Evolutionary conservation across 257 asterid genomes (phyloP), one percentile per base, ranked within the genome.

Genomic region (Gentiana straminea): DNA sequence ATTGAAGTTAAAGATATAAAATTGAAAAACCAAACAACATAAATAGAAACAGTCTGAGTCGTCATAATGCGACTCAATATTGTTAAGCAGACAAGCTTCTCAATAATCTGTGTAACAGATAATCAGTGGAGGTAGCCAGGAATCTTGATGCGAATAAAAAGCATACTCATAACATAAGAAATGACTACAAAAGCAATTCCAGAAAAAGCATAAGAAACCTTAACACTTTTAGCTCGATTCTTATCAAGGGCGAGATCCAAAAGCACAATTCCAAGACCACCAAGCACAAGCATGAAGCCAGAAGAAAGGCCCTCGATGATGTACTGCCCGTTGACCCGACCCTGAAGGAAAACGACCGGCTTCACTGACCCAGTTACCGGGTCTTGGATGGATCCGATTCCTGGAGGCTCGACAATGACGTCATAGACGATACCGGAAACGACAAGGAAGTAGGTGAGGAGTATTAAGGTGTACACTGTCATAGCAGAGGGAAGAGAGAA

Each of bases 281-380:
- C 97, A 7, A 91, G 84, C 59, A 91, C 86, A 63, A 91, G 85
- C 95, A 91, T 91, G 77, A 91, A 91, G 11, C 98, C 98, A 4
- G 95, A 87, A 1, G 95, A 83, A 10, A 87, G 72, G 0, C 98
- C 97, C 59, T 91, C 97, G 37, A 91, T 91, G 61, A 87, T 91
- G 76, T 83, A 91, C 81, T 87, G 95, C 1, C 97, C 94, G 58
- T 91, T 91, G 74, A 91, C 95, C 73, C 98, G 81, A 52, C 98
- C 97, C 8, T 81, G 79, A 8, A 91, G 63, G 75, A 85, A 91
- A 2, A 91, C 98, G 33, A 88, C 98, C 13, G 95, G 98, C 15
- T 68, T 64, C 63, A 91, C 94, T 2, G 95, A 56, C 24, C 97
- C 95, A 12, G 95, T 91, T 66, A 15, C 36, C 2, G 75, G 87